phyloP scores from a whole-genome alignment of 2,329 filamentous ascomycete species.

The Drechslerella dactyloides region DNA sequence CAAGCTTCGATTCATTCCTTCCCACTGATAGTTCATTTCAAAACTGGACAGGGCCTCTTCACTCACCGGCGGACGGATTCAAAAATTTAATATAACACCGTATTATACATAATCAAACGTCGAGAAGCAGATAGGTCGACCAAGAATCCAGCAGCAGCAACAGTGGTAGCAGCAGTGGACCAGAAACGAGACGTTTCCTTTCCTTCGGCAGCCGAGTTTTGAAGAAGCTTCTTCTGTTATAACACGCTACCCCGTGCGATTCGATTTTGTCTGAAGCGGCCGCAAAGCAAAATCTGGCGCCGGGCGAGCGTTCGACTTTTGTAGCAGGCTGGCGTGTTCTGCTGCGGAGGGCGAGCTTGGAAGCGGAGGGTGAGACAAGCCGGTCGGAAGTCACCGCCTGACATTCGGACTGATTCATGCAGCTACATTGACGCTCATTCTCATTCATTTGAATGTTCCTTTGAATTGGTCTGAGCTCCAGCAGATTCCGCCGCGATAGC shows the following conservation, averaged over 20 bases:
- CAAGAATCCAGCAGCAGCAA: too few relatives aligned
- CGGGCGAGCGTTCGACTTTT: slow-evolving; percentile 1
- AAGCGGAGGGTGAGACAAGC: neutral
- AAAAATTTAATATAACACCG: too few relatives aligned
- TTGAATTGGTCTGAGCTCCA: neutral
- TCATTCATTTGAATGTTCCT: neutral
- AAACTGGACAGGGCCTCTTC: too few relatives aligned
- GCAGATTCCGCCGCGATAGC: slow-evolving; percentile 3
- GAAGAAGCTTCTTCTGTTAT: neutral
- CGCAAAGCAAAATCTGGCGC: neutral
- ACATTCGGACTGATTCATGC: neutral
- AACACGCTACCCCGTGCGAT: neutral
- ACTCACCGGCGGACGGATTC: too few relatives aligned
- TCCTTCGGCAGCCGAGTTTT: neutral
- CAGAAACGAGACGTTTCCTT: slow-evolving; percentile 1
- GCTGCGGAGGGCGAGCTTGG: slow-evolving; percentile 1
- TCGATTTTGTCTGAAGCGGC: slow-evolving; percentile 1
- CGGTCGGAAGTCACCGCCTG: neutral
- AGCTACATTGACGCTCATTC: neutral
- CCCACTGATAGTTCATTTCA: too few relatives aligned
- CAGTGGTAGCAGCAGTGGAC: too few relatives aligned
- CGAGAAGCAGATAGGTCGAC: too few relatives aligned
- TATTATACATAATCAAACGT: too few relatives aligned
- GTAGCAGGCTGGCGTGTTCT: slow-evolving; percentile 11
- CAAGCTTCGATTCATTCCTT: slow-evolving; percentile 10